Base-by-base conservation (phyloP, 768 basidiomycete genomes). In the Artomyces pyxidatus region DNA sequence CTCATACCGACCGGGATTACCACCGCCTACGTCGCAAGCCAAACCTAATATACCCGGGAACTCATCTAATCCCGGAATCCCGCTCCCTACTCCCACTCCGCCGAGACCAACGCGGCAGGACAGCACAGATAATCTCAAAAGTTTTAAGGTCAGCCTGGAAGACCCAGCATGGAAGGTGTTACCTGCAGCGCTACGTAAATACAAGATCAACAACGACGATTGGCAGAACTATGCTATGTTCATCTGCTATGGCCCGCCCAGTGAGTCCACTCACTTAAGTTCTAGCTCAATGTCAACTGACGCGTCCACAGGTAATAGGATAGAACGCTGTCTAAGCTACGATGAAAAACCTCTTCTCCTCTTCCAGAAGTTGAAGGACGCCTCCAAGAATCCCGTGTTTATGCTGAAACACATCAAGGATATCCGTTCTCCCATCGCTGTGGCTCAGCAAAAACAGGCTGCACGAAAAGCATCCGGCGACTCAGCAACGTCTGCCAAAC, bases 211-310 rank as follows among this genome's bases (percentile, higher is more conserved):
- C 65, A 90, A 90, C 57, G 96, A 98, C 55, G 94, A 89, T 65
- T 99, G 96, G 96, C 86, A 92, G 71, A 89, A 92, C 60, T 99
- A 98, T 70, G 96, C 96, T 25, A 88, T 99, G 85, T 99, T 99
- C 69, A 98, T 99, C 52, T 98, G 95, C 59, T 97, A 95, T 65
- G 95, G 94, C 10, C 84, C 85, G 46, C 74, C 92, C 45, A 91
- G 94, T 92, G 61, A 58, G 60, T 47, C 27, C 12, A n/a, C 19
- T 51, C 17, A 37, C 32, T n/a, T 29, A 14, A 11, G 26, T 17
- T 22, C 21, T 9, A 11, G 17, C 21, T 48, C 25, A 8, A n/a
- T n/a, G n/a, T 28, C 39, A 21, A 53, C 14, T 37, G 6, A 38
- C 16, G 37, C 22, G 10, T 6, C 42, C 21, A 5, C 53, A 86